Conservation (phyloP, 2,329 filamentous ascomycete genomes). For the Westerdykella aurantiaca region DNA sequence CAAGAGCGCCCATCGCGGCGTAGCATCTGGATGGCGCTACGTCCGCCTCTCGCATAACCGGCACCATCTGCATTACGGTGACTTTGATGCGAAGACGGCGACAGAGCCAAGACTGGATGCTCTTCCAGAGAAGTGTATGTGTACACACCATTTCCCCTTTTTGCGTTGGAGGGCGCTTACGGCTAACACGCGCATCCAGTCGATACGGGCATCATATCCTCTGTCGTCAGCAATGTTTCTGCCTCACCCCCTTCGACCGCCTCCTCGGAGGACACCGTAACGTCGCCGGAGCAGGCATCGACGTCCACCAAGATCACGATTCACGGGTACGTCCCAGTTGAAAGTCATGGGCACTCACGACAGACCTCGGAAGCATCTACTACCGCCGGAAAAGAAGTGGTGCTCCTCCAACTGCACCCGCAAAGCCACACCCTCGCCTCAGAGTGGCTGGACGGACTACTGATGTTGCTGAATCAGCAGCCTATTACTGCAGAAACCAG, state of each 20-base stretch:
- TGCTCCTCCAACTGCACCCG: conserved; percentile 78
- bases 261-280: conserved; percentile 45
- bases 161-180: conserved; percentile 15
- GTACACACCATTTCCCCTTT: conserved; percentile 5
- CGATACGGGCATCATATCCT: conserved; percentile 81
- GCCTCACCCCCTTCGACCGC: conserved; percentile 50
- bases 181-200: conserved; percentile 45
- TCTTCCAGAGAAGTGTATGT: conserved; percentile 65
- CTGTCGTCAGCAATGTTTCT: conserved; percentile 88
- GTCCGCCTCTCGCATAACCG: conserved; percentile 87
- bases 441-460: conserved; percentile 91
- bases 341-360: conserved; percentile 18
- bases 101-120: conserved; percentile 66
- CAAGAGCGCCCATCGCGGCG: conserved; percentile 37
- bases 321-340: conserved; percentile 58
- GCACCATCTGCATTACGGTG: conserved; percentile 81
- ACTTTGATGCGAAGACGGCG: conserved; percentile 63
- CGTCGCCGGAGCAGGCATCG: conserved; percentile 31
- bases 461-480: conserved; percentile 91
- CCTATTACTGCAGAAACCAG: conserved; percentile 97
- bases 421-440: conserved; percentile 76
- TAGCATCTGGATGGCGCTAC: conserved; percentile 66
- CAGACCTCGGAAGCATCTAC: conserved; percentile 28
- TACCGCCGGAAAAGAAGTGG: conserved; percentile 52
- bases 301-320: conserved; percentile 83